phyloP scores from a whole-genome alignment of 2,329 filamentous ascomycete species.

The Fusarium nisikadoi region DNA sequence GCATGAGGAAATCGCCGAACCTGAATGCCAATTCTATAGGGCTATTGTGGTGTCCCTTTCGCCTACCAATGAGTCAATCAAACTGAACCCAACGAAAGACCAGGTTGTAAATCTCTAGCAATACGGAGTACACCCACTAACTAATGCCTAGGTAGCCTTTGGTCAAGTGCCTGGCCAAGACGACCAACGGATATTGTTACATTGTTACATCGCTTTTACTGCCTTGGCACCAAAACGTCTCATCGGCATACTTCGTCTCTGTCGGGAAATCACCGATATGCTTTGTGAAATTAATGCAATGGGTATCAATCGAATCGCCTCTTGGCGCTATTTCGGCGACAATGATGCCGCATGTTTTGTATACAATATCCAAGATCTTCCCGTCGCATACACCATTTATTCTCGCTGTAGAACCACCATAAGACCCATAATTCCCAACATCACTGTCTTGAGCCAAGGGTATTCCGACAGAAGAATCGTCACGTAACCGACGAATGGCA shows the following conservation, averaged over 20 bases:
- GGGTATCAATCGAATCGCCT: constrained; percentile 27
- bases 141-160: not conserved
- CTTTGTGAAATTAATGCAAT: constrained; percentile 5
- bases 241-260: not conserved
- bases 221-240: constrained; percentile 12
- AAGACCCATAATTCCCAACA: constrained; percentile 94
- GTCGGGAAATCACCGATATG: constrained; percentile 20
- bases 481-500: constrained; percentile 96
- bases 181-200: not conserved
- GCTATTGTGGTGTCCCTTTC: constrained; percentile 6
- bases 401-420: constrained; percentile 93
- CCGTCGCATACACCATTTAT: constrained; percentile 53
- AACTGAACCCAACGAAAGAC: not conserved
- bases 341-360: not conserved
- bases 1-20: constrained; percentile 33
- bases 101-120: not conserved
- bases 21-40: constrained; percentile 3
- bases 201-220: constrained; percentile 10
- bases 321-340: not conserved
- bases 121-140: not conserved
- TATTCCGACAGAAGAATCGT: constrained; percentile 96
- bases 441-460: constrained; percentile 95
- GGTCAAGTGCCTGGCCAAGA: constrained; percentile 4
- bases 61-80: not conserved
- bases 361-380: not conserved